phyloP scores from a whole-genome alignment of 179 eudicot species.

The Amaranthus tricolor region DNA sequence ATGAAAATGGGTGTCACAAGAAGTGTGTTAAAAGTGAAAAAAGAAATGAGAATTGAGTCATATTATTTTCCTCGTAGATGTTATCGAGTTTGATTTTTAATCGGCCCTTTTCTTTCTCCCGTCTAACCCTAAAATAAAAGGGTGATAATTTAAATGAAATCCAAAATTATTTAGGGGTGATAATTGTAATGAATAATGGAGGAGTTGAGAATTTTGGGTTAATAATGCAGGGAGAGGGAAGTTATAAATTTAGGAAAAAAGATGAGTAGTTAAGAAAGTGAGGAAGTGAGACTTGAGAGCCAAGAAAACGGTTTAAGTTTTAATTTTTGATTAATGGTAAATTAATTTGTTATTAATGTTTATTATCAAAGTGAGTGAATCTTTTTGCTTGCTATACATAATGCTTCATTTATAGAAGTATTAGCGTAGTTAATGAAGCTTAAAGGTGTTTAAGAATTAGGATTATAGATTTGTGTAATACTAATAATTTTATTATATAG shows the following conservation, averaged over 20 bases:
- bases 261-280: conserved; percentile 38
- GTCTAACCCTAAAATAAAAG: background rate
- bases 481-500: background rate
- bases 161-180: conserved; percentile 7
- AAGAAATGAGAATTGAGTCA: background rate
- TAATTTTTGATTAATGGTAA: background rate
- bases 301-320: conserved; percentile 18
- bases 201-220: conserved; percentile 16
- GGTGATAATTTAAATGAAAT: background rate
- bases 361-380: conserved; percentile 21
- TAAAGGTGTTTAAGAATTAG: conserved; percentile 10
- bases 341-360: background rate
- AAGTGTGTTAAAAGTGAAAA: conserved; percentile 16
- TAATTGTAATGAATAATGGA: conserved; percentile 15
- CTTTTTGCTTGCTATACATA: conserved; percentile 3
- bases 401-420: background rate
- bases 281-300: conserved; percentile 27
- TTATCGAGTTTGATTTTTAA: background rate
- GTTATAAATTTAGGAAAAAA: conserved; percentile 9
- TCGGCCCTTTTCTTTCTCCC: background rate
- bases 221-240: background rate
- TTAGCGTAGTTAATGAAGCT: conserved; percentile 16
- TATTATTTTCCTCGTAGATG: background rate
- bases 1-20: conserved; percentile 11
- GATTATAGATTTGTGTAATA: background rate